Evolutionary conservation across 202 grass and related monocot species (phyloP), one percentile per base, ranked within the genome.

Genomic region (Cymbopogon flexuosus): DNA sequence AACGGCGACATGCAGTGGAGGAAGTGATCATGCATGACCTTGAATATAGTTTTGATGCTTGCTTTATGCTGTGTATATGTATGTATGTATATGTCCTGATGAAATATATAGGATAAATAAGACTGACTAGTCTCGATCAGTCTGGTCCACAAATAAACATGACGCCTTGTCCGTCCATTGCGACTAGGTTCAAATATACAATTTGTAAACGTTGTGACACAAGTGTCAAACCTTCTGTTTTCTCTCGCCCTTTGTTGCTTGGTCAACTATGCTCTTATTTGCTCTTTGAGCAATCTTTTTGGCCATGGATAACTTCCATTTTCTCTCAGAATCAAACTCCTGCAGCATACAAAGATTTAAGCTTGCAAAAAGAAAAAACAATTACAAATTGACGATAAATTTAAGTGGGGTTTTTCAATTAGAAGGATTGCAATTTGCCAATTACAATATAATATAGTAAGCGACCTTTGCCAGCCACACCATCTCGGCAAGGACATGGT

Each of bases 311-410:
- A 96, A 72, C 86, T 99, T 99, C 96, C 96, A 99, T 82, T 96
- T 99, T 83, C 96, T 96, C 82, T 99, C 96, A 31, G 90, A 87
- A 75, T 99, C 96, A 90, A 99, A 99, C 70, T 99, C 96, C 96
- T 99, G 76, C 41, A 65, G 34, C 37, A 76, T 60, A 73, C 69
- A 79, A 24, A 76, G 82, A 68, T 61, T 80, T 80, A 76, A 56
- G 31, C 1, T 79, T 71, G 61, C 45, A 37, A 75, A 70, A 39
- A 70, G 9, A 37, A 71, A 71, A 5, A 74, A 54, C 7, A 36
- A 54, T 62, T 65, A 39, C 16, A 87, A 21, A 63, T 59, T 69
- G 31, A 15, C 72, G 56, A 64, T 24, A 80, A 79, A 70, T 57
- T 33, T 23, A 35, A 34, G 47, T 0, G 12, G 46, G 60, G 42